Evolutionary conservation across 768 basidiomycete genomes (phyloP), one percentile per base, ranked within the genome.

Genomic region (Phylloporus sp.): DNA sequence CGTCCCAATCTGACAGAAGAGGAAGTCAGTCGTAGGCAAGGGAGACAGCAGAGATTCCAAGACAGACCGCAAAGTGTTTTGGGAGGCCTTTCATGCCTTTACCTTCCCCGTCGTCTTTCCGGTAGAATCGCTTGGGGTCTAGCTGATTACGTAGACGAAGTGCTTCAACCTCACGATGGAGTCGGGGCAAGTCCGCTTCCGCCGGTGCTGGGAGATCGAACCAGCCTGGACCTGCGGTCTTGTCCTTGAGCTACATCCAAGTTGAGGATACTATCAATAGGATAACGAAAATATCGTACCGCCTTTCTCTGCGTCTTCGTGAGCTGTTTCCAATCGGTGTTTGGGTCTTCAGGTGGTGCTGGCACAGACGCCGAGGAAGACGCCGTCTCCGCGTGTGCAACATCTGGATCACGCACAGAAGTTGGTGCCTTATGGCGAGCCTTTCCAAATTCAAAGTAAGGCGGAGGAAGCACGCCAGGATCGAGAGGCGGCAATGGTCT

Each of bases 71-170:
- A 69, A 95, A 95, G 66, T 91, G 84, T 68, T 93, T 92, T 9
- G 91, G 88, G 6, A 93, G 70, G 23, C 86, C 86, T 67, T 89
- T 90, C 66, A 88, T 82, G 15, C 90, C 90, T 60, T 86, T 87
- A 10, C 87, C 82, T 69, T 94, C 89, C 5, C 88, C 87, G 52
- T 87, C 85, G 41, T 93, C 89, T 67, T 90, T 93, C 55, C 83
- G 76, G 71, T 94, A 91, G 72, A 95, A 95, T 20, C 90, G 80
- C 66, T 95, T 97, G 16, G 92, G 92, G 61, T 97, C 94, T 18
- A 97, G 78, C 51, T 91, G 86, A 64, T 92, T 92, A 45, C 86
- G 81, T 42, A 97, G 73, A 27, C 91, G 85, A 50, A 95, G 73
- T 0, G 94, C 87, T 65, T 95, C 89, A 11, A 92, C 86, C 72